Conservation (phyloP, 2,329 filamentous ascomycete species). For the Neofusicoccum umdonicola region DNA sequence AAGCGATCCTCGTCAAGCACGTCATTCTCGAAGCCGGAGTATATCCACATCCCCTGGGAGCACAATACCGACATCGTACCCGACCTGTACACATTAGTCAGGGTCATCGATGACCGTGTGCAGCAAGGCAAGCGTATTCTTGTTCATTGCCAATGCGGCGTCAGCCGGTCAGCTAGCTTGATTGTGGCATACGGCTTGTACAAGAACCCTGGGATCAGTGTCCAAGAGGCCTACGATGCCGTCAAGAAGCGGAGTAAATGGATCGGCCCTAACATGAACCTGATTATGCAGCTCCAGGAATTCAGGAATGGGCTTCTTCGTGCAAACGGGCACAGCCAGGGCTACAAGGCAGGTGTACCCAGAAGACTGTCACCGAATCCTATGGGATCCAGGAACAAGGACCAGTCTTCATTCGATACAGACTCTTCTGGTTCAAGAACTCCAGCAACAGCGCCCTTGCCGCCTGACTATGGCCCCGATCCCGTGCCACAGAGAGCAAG, state of each 20-base stretch:
- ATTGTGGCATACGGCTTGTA: conserved; percentile 85
- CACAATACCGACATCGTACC: conserved; percentile 83
- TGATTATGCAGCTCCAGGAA: conserved; percentile 86
- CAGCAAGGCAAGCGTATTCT: conserved; percentile 74
- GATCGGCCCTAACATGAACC: conserved; percentile 89
- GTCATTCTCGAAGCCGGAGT: conserved; percentile 60
- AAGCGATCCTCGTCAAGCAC: conserved; percentile 19
- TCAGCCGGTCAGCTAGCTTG: conserved; percentile 78
- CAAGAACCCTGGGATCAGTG: conserved; percentile 70
- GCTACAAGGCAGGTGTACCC: conserved; percentile 25
- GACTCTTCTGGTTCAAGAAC: conserved; percentile 33
- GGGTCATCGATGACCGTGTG: conserved; percentile 70
- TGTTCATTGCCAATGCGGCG: conserved; percentile 82
- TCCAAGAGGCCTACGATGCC: conserved; percentile 79
- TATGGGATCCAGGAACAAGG: conserved; percentile 28
- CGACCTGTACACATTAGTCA: conserved; percentile 72
- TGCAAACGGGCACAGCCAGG: conserved; percentile 33
- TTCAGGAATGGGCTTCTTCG: conserved; percentile 57
- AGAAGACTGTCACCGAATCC: conserved; percentile 23
- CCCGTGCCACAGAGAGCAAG: conserved; percentile 42
- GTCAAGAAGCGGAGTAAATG: conserved; percentile 79
- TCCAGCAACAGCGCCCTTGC: conserved; percentile 38
- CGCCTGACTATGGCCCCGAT: conserved; percentile 54
- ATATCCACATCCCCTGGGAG: conserved; percentile 85
- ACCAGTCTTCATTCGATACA: conserved; percentile 29